Percentiles rank a stretch among this genome's conserved stretches.
Evolutionary conservation across 805 yeast species (phyloP).

Genomic region (Millerozyma miso): DNA sequence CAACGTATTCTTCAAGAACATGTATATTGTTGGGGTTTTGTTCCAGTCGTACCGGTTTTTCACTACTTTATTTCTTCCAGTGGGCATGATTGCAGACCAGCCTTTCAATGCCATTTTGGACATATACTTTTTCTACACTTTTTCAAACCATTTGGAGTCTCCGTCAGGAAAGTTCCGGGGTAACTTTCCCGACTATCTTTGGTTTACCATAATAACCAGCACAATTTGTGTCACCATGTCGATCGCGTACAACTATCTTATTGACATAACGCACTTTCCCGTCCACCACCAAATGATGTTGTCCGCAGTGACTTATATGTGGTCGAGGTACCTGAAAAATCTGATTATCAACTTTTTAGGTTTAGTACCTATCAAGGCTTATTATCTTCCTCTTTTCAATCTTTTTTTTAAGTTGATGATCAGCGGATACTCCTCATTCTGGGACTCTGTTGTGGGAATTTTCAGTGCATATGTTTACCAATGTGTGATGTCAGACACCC

Average conservation of each 20-base stretch:
- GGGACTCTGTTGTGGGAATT: slow-evolving; percentile 47
- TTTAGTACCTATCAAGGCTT: slow-evolving; percentile 50
- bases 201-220: slow-evolving; percentile 48
- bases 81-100: slow-evolving; percentile 22
- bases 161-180: slow-evolving; percentile 40
- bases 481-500: slow-evolving; percentile 57
- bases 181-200: slow-evolving; percentile 52
- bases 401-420: slow-evolving; percentile 31
- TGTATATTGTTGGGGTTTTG: slow-evolving; percentile 6
- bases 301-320: slow-evolving; percentile 55
- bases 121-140: slow-evolving; percentile 53
- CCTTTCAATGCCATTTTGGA: slow-evolving; percentile 37
- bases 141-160: slow-evolving; percentile 53
- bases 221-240: slow-evolving; percentile 41
- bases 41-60: slow-evolving; percentile 45
- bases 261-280: slow-evolving; percentile 15
- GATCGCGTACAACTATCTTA: slow-evolving; percentile 20
- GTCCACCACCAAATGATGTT: slow-evolving; percentile 39
- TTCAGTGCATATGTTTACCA: slow-evolving; percentile 55
- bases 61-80: slow-evolving; percentile 47
- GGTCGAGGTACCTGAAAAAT: slow-evolving; percentile 57
- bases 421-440: slow-evolving; percentile 38
- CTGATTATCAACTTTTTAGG: slow-evolving; percentile 51
- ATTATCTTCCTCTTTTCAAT: slow-evolving; percentile 47
- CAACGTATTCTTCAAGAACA: slow-evolving; percentile 1